phyloP scores from a whole-genome alignment of 768 basidiomycete species.

The Auricularia cornea region DNA sequence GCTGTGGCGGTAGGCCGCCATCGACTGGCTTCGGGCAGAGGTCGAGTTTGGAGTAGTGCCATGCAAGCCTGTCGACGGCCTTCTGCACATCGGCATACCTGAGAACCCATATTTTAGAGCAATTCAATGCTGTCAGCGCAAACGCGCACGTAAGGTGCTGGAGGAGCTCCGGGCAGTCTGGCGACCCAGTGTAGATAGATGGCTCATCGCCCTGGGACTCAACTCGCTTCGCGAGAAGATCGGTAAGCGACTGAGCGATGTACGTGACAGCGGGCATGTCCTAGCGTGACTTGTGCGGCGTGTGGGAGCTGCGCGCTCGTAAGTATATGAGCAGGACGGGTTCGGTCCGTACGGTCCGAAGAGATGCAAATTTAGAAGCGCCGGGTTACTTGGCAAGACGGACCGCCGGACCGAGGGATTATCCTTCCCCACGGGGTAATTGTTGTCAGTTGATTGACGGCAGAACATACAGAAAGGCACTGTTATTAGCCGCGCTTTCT shows the following conservation, averaged over 20 bases:
- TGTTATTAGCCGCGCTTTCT: no score
- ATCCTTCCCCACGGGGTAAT: no score
- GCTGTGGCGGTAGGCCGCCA: conserved; percentile 22
- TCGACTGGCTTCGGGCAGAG: conserved; percentile 16
- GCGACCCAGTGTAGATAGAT: background rate
- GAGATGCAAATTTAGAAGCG: no score
- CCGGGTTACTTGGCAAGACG: no score
- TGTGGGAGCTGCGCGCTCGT: background rate
- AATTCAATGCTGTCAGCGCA: background rate
- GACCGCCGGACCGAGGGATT: no score
- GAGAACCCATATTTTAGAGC: background rate
- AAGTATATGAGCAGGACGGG: background rate
- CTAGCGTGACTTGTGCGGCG: background rate
- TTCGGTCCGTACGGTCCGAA: background rate
- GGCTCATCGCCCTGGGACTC: background rate
- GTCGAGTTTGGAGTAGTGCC: conserved; percentile 20
- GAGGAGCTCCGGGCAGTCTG: background rate
- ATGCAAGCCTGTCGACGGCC: conserved; percentile 20
- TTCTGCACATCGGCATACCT: background rate
- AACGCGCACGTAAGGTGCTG: background rate
- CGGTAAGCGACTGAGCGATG: background rate
- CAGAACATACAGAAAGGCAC: no score
- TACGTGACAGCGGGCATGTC: background rate
- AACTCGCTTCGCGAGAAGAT: background rate
- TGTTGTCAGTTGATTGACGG: no score